Evolutionary conservation across 2,329 filamentous ascomycete genomes (phyloP), one percentile per base, ranked within the genome.

Genomic region (Tolypocladium amazonense): DNA sequence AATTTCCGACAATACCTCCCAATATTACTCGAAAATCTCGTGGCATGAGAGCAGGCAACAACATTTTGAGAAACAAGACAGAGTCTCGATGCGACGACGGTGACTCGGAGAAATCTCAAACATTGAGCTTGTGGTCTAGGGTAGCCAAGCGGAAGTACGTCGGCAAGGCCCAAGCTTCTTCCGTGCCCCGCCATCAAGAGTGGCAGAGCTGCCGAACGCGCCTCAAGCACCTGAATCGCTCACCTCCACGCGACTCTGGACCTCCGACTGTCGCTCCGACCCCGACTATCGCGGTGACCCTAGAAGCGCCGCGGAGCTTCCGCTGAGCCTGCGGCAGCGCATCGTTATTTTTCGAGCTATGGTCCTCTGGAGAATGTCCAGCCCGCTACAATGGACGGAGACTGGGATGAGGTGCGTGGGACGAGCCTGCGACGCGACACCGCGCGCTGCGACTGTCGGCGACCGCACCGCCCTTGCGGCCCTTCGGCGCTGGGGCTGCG

Each of bases 381-480:
- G 66, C 63, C 68, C 66, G 71, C 65, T 69, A 77, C 74, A 70
- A 87, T 87, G 84, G 84, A 87, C 74, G 82, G 79, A 73, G 84
- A 87, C 74, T 87, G 84, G 84, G 83, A 85, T 75, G 83, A 87
- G 80, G 84, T 83, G 53, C 6, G 60, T 38, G 2, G 18, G 12
- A 50, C 25, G 12, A 45, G 35, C 15, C 4, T 7, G 18, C 50
- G 47, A 23, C 47, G 35, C 27, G 23, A 27, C n/a, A 27, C 4
- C 20, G 39, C 50, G n/a, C 18, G 30, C 50, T 35, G 30, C 50
- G 50, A 35, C 35, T 35, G 5, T 23, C 30, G 18, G 50, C 50
- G 30, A 11, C 39, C 18, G 30, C 6, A 12, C 25, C 15, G 20
- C 12, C 30, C 56, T 9, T 33, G 23, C 18, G 15, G 37, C 23